A percentile compares a stretch with the other conserved stretches of the same genome.
Evolutionary conservation across 139 green algal genomes (phyloP).

Genomic region (Nannochloris sp.): DNA sequence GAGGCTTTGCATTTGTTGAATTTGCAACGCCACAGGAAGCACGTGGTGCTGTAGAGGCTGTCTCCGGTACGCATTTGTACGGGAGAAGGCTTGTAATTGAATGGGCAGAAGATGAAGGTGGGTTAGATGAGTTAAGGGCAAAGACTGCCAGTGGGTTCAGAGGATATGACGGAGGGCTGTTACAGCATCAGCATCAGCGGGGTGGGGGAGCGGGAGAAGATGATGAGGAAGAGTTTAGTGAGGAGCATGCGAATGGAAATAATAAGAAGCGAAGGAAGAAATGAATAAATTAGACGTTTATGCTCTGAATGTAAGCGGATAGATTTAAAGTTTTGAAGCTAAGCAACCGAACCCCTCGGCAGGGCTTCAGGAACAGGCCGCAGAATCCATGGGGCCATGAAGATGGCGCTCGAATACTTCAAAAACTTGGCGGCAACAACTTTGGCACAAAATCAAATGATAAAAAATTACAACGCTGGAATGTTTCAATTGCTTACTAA

Average conservation of each 20-base stretch:
- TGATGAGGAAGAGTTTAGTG: neutral
- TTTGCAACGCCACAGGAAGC: constrained; percentile 77
- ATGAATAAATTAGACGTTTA: neutral
- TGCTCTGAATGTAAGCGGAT: neutral
- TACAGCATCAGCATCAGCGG: too few relatives aligned
- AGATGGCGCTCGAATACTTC: too few relatives aligned
- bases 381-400: too few relatives aligned
- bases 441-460: too few relatives aligned
- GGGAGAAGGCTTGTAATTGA: constrained; percentile 85
- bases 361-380: too few relatives aligned
- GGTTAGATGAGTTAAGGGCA: constrained; percentile 62
- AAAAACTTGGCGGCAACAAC: too few relatives aligned
- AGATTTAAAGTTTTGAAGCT: too few relatives aligned
- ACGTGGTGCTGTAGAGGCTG: constrained; percentile 38
- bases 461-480: too few relatives aligned
- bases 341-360: too few relatives aligned
- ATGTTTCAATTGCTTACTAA: too few relatives aligned
- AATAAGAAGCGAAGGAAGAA: neutral
- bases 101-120: constrained; percentile 70
- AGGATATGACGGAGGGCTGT: neutral
- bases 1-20: constrained; percentile 88
- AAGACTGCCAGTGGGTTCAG: constrained; percentile 62
- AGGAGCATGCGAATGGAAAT: neutral
- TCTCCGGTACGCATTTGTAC: constrained; percentile 87
- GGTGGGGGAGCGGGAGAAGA: neutral